These are phyloP conservation scores for Oryza rufipogon DNA, from an alignment of 176 grass and related monocot genomes.

Conservation along the genomic window DNA sequence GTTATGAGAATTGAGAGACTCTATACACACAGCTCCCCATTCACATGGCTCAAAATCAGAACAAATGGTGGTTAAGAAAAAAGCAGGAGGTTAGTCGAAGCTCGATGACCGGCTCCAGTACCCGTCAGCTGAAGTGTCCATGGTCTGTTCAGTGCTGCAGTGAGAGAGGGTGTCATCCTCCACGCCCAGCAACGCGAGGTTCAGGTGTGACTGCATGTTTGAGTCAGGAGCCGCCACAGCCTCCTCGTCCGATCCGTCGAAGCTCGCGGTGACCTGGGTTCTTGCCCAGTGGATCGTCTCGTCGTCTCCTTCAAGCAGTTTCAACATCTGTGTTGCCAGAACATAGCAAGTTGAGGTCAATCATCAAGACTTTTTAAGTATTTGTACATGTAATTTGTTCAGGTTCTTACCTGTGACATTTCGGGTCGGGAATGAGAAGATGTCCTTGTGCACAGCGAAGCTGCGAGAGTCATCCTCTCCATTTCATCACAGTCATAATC, in stretches of 20 bases:
- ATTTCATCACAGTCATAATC: slow-evolving; percentile 72
- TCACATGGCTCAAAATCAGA: not conserved
- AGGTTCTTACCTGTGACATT: slow-evolving; percentile 73
- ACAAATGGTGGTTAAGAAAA: not conserved
- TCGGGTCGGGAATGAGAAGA: slow-evolving; percentile 61
- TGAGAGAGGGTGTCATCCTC: slow-evolving; percentile 77
- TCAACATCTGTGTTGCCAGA: slow-evolving; percentile 50
- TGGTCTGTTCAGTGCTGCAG: slow-evolving; percentile 75
- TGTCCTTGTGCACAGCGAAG: slow-evolving; percentile 73
- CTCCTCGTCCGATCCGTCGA: slow-evolving; percentile 65
- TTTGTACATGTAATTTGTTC: not conserved
- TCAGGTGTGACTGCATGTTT: slow-evolving; percentile 81
- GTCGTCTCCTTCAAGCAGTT: slow-evolving; percentile 70
- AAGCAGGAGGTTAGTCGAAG: slow-evolving; percentile 57
- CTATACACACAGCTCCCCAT: slow-evolving; percentile 35
- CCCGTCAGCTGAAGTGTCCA: slow-evolving; percentile 71
- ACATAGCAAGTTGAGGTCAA: not conserved
- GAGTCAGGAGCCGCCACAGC: slow-evolving; percentile 31
- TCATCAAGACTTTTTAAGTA: not conserved
- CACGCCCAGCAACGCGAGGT: slow-evolving; percentile 76
- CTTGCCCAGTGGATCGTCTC: slow-evolving; percentile 62
- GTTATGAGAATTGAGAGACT: not conserved
- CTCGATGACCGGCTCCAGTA: slow-evolving; percentile 90
- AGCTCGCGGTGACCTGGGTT: slow-evolving; percentile 39
- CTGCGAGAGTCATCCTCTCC: slow-evolving; percentile 68